A percentile compares a stretch with the other conserved stretches of the same genome.
Conservation (phyloP, 306 rosid genomes). For the Acacia confusa region DNA sequence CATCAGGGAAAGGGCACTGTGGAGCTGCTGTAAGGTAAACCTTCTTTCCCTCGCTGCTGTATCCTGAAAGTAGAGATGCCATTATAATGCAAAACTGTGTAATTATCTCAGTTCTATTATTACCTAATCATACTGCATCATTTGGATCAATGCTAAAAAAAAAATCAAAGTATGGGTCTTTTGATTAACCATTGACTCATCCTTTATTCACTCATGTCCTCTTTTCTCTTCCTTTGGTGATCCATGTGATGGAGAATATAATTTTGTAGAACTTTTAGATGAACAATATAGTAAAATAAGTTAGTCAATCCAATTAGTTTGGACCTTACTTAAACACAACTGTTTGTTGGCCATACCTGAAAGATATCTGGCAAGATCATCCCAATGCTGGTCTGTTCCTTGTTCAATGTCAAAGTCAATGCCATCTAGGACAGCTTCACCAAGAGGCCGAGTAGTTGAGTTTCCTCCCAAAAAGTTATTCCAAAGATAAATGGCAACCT, state of each 20-base stretch:
- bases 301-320: background rate
- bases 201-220: background rate
- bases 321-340: background rate
- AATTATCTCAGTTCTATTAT: background rate
- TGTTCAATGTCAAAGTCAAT: slow-evolving; percentile 67
- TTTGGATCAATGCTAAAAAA: background rate
- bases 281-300: background rate
- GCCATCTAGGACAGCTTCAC: slow-evolving; percentile 57
- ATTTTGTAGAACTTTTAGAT: background rate
- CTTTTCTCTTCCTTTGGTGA: background rate
- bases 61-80: slow-evolving; percentile 6
- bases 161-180: background rate
- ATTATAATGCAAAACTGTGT: background rate
- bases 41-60: slow-evolving; percentile 44
- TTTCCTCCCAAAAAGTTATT: slow-evolving; percentile 62
- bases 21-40: slow-evolving; percentile 60
- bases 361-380: slow-evolving; percentile 53
- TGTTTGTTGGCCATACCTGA: slow-evolving; percentile 16
- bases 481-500: slow-evolving; percentile 59
- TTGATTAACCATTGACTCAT: background rate
- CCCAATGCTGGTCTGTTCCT: slow-evolving; percentile 55
- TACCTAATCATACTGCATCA: background rate
- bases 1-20: slow-evolving; percentile 66
- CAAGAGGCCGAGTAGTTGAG: slow-evolving; percentile 52
- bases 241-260: background rate